phyloP scores from a whole-genome alignment of 1,284 basidiomycete genomes.

The Leucoagaricus sp. region DNA sequence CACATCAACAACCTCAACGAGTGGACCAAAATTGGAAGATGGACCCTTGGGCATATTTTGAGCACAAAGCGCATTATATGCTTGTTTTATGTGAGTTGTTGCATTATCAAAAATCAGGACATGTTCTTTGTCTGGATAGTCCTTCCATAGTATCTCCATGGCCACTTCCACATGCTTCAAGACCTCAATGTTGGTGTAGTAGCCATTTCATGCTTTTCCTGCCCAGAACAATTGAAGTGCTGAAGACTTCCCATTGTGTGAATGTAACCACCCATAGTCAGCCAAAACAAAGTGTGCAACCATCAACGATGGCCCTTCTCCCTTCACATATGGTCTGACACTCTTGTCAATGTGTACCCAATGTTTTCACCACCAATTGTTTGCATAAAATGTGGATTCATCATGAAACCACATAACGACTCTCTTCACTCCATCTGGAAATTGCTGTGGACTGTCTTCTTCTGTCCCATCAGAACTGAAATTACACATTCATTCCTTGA shows the following conservation, averaged over 20 bases:
- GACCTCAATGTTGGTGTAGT: slow-evolving; percentile 28
- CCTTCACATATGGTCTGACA: slow-evolving; percentile 26
- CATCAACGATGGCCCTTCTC: slow-evolving; percentile 25
- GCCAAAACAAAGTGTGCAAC: slow-evolving; percentile 31
- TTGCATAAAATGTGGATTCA: slow-evolving; percentile 24
- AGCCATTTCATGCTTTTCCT: slow-evolving; percentile 30
- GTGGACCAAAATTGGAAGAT: neutral
- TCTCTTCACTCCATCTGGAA: too few relatives aligned
- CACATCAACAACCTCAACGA: slow-evolving; percentile 17
- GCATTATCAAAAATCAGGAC: slow-evolving; percentile 36
- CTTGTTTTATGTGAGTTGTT: slow-evolving; percentile 30
- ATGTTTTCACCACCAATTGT: slow-evolving; percentile 16
- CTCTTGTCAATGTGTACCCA: slow-evolving; percentile 30
- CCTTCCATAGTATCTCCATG: slow-evolving; percentile 26
- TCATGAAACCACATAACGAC: slow-evolving; percentile 22
- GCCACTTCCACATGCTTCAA: slow-evolving; percentile 23
- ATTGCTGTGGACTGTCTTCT: neutral
- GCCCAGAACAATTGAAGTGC: slow-evolving; percentile 22
- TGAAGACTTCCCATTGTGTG: slow-evolving; percentile 22
- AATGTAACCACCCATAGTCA: slow-evolving; percentile 31
- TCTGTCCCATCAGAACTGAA: neutral
- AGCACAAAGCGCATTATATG: slow-evolving; percentile 29
- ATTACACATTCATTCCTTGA: too few relatives aligned
- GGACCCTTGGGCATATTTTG: slow-evolving; percentile 22
- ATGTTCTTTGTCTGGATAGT: slow-evolving; percentile 29